Base-by-base conservation (phyloP, 31 red algal species). In the Bonnemaisonia californica region DNA sequence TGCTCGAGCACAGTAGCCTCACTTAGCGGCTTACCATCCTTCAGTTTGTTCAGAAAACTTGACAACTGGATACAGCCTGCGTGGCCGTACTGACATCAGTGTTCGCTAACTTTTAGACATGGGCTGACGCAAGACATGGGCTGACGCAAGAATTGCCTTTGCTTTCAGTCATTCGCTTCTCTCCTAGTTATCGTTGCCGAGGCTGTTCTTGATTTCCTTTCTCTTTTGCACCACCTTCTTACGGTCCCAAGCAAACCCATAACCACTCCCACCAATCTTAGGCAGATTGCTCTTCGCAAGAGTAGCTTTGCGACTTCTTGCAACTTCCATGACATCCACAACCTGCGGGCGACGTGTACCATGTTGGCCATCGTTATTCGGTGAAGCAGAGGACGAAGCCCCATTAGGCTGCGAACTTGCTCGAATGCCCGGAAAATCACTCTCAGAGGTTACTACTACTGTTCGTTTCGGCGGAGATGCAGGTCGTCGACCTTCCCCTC, bases 161-260 rank as follows among this genome's bases (percentile, higher is more conserved):
- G n/a, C n/a, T 51, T 16, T 51, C 45, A 16, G 16, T 51, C 45
- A 7, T 51, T 16, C 45, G 45, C 45, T 11, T 51, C 9, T 51
- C 45, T 51, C 45, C 36, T 75, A 2, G 24, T 37, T 57, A 2
- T 78, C 37, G 2, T 7, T 3, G 30, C 45, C 62, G 38, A 78
- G 40, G 23, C 74, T 78, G 55, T 37, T 71, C 51, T 89, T 89
- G 55, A 89, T 89, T 45, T 89, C 69, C 67, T 56, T 74, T 59
- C 63, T 80, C 42, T 89, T 80, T 67, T 80, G 66, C 56, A 74
- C 65, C n/a, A 57, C 85, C 45, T 81, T 89, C 76, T 89, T 89
- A 41, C 85, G 64, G 8, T 89, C 85, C 85, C 85, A 89, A 4
- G 85, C 85, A 59, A 89, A 89, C 32, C 85, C 85, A 68, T 81